These are phyloP conservation scores for Plasmodiophora brassicae DNA, from an alignment of 208 protist species.

Conservation along the genomic window DNA sequence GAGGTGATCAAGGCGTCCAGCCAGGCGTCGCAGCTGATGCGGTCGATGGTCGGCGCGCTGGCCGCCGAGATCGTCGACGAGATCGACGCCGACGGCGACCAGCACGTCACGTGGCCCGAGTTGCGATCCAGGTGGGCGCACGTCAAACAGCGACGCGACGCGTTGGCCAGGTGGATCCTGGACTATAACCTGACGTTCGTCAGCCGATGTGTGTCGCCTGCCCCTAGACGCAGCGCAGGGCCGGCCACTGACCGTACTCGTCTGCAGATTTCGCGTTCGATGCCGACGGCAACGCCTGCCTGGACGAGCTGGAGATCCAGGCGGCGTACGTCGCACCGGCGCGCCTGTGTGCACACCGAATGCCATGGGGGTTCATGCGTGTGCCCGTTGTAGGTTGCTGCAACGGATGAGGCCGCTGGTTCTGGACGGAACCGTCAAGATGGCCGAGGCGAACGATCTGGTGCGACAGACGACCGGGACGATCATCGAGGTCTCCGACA, in stretches of 20 bases:
- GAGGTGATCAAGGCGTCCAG: not conserved
- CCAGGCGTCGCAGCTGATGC: not conserved
- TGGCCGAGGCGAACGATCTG: not conserved
- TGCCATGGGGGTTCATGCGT: no score
- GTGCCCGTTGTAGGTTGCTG: no score
- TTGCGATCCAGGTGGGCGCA: not conserved
- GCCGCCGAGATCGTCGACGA: not conserved
- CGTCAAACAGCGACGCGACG: not conserved
- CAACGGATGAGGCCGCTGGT: not conserved
- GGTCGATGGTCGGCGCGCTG: not conserved
- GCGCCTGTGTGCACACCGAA: no score
- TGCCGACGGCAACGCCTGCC: not conserved
- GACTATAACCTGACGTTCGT: conserved; percentile 23
- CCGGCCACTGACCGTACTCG: no score
- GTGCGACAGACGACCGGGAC: not conserved
- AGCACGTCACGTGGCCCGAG: conserved; percentile 11
- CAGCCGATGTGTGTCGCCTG: no score
- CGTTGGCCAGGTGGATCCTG: not conserved
- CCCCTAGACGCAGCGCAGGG: no score
- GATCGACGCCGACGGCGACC: not conserved
- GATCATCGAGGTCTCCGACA: not conserved
- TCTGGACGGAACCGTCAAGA: not conserved
- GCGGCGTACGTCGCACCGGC: no score
- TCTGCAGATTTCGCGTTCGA: conserved; percentile 32
- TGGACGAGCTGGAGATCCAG: conserved; percentile 5